Percentiles rank a stretch among this genome's conserved stretches.
Conservation (phyloP, 164 flowering plant genomes). For the Aristolochia fimbriata region DNA sequence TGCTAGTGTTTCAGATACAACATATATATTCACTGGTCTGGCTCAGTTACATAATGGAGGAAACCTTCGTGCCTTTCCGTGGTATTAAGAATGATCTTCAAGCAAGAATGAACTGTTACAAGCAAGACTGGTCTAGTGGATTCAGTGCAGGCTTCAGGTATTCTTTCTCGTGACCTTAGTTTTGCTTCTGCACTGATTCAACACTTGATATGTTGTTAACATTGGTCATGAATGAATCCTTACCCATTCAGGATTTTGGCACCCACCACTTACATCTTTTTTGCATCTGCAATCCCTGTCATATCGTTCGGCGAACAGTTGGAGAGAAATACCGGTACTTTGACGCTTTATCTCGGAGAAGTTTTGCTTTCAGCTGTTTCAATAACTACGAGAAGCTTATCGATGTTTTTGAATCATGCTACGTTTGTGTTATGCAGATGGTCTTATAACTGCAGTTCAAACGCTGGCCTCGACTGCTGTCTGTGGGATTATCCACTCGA, state of each 20-base stretch:
- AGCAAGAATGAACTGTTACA: slow-evolving; percentile 84
- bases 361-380: neutral
- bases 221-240: neutral
- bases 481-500: slow-evolving; percentile 90
- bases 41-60: slow-evolving; percentile 55
- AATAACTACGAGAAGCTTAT: neutral
- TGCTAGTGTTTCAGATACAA: neutral
- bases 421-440: slow-evolving; percentile 42
- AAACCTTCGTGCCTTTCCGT: slow-evolving; percentile 84
- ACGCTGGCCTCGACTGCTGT: slow-evolving; percentile 89
- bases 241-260: slow-evolving; percentile 71
- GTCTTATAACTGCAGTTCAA: slow-evolving; percentile 89
- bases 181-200: neutral
- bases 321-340: slow-evolving; percentile 72
- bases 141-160: slow-evolving; percentile 84
- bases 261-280: slow-evolving; percentile 91
- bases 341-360: neutral
- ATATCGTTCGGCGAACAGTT: slow-evolving; percentile 91
- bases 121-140: slow-evolving; percentile 99
- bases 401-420: too few relatives aligned
- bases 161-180: neutral
- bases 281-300: slow-evolving; percentile 93
- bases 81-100: slow-evolving; percentile 87
- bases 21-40: slow-evolving; percentile 5
- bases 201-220: neutral